A percentile compares a stretch with the other conserved stretches of the same genome.
phyloP scores from a whole-genome alignment of 192 early-diverging fungal species.

The Pilobolus umbonatus region DNA sequence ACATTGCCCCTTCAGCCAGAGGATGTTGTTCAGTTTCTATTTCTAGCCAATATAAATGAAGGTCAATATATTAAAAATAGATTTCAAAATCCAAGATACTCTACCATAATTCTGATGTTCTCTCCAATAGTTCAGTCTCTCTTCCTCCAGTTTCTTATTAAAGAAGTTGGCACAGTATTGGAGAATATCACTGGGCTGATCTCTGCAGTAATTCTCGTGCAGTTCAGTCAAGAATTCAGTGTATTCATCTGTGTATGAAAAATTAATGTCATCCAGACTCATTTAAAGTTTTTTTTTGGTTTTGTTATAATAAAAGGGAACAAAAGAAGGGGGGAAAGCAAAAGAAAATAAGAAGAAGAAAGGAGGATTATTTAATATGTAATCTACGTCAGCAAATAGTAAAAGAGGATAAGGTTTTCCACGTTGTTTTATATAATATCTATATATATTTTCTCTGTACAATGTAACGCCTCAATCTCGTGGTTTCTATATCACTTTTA shows the following conservation, averaged over 20 bases:
- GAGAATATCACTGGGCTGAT: conserved; percentile 81
- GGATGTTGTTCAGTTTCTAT: conserved; percentile 7
- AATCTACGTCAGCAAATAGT: too few species aligned
- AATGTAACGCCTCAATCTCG: conserved; percentile 8
- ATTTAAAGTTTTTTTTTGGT: neutral
- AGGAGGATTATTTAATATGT: neutral
- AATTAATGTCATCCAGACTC: too few species aligned
- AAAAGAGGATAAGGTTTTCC: too few species aligned
- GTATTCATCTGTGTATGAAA: conserved; percentile 40
- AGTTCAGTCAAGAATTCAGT: conserved; percentile 79
- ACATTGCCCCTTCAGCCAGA: neutral
- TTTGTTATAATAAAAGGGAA: neutral
- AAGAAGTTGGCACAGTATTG: conserved; percentile 94
- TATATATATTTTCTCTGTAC: too few species aligned
- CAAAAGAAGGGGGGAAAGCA: neutral
- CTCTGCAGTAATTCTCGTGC: conserved; percentile 70
- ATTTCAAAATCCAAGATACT: conserved; percentile 4
- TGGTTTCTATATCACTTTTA: too few species aligned
- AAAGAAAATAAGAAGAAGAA: neutral
- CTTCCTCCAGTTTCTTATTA: conserved; percentile 73
- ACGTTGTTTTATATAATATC: too few species aligned
- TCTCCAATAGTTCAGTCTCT: conserved; percentile 45
- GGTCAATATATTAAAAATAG: neutral
- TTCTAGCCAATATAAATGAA: neutral
- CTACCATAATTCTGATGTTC: conserved; percentile 35